Conservation (phyloP, 139 green algal species). For the Choricystis sp. region DNA sequence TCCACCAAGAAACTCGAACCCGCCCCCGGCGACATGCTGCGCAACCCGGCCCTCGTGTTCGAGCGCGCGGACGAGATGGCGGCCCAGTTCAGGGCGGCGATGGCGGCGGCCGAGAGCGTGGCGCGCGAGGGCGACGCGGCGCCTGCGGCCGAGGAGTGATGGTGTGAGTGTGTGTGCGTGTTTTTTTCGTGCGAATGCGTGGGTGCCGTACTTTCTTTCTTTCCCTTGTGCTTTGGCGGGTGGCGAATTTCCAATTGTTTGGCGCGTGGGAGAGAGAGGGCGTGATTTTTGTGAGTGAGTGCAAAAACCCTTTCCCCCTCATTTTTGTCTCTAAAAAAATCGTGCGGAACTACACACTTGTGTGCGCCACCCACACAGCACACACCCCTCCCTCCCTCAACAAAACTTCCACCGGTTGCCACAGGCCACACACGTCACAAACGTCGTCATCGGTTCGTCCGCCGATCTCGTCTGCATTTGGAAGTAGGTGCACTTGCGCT, state of each 20-base stretch:
- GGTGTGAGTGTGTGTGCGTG: not conserved
- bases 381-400: constrained; percentile 30
- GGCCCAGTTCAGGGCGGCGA: constrained; percentile 35
- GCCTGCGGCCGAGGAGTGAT: not conserved
- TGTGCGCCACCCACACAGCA: not conserved
- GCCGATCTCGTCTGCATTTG: constrained; percentile 60
- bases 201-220: not conserved
- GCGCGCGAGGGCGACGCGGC: not conserved
- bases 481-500: constrained; percentile 68
- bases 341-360: not conserved
- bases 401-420: constrained; percentile 88
- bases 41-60: constrained; percentile 79
- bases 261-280: not conserved
- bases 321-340: not conserved
- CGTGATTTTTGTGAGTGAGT: not conserved
- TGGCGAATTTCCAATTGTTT: not conserved
- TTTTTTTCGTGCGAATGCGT: not conserved
- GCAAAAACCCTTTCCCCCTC: not conserved
- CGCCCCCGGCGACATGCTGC: constrained; percentile 87
- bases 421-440: constrained; percentile 47
- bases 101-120: constrained; percentile 3
- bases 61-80: constrained; percentile 94
- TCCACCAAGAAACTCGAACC: constrained; percentile 97
- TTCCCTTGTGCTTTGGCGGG: too few relatives aligned
- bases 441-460: constrained; percentile 63